Conservation (phyloP, 441 rosid species). For the Gossypium schwendimanii region DNA sequence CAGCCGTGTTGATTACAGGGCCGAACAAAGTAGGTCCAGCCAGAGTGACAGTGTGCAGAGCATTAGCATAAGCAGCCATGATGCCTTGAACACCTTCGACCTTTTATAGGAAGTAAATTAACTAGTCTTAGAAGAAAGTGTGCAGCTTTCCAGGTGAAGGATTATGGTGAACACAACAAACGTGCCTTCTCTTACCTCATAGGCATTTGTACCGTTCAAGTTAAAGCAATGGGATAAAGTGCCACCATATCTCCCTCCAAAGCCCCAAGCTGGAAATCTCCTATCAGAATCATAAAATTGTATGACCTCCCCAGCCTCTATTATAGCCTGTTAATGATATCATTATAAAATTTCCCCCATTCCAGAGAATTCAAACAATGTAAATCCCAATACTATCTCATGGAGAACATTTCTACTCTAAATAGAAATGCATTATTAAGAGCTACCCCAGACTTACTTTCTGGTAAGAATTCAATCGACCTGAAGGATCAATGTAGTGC, state of each 20-base stretch:
- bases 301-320: constrained; percentile 77
- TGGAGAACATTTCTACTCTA: neutral
- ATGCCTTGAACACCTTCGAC: constrained; percentile 79
- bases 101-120: constrained; percentile 24
- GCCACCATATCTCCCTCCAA: constrained; percentile 60
- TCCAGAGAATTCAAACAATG: neutral
- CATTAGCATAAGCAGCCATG: constrained; percentile 61
- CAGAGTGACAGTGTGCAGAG: constrained; percentile 50
- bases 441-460: constrained; percentile 31
- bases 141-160: neutral
- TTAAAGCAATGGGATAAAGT: constrained; percentile 72
- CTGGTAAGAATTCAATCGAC: constrained; percentile 71
- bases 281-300: constrained; percentile 77
- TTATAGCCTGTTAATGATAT: constrained; percentile 51
- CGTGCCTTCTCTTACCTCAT: constrained; percentile 35
- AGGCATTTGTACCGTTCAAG: constrained; percentile 44
- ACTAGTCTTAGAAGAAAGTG: neutral
- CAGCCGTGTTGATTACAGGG: constrained; percentile 63
- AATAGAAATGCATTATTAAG: neutral
- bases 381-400: neutral
- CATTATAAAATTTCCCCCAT: neutral
- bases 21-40: constrained; percentile 84
- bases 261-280: constrained; percentile 80
- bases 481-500: constrained; percentile 75
- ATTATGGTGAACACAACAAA: neutral